These are phyloP conservation scores for Fagopyrum homotropicum DNA, from an alignment of 148 eudicot species.

Conservation along the genomic window DNA sequence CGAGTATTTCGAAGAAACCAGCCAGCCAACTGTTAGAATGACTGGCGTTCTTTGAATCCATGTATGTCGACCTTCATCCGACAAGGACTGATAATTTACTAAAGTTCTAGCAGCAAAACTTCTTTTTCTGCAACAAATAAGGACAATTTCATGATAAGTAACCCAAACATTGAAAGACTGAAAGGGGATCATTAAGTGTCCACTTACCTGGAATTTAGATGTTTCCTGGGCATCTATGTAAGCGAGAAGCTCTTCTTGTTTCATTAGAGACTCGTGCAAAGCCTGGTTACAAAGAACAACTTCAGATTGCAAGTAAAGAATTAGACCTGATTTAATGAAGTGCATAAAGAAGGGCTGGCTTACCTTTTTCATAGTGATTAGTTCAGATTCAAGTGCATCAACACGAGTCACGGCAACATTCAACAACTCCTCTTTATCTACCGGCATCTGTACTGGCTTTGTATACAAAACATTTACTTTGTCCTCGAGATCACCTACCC, in stretches of 20 bases:
- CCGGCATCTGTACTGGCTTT: conserved; percentile 15
- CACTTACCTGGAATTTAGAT: conserved; percentile 11
- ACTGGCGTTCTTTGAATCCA: not conserved
- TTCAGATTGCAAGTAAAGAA: not conserved
- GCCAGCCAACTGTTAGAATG: not conserved
- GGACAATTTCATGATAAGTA: not conserved
- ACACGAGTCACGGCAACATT: conserved; percentile 13
- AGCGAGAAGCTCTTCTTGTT: conserved; percentile 19
- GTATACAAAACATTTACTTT: not conserved
- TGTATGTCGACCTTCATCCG: not conserved
- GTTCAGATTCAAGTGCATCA: conserved; percentile 18
- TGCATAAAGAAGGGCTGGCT: not conserved
- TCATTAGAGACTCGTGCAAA: conserved; percentile 17
- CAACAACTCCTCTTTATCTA: conserved; percentile 17
- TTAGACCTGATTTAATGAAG: not conserved
- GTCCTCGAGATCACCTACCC: conserved; percentile 17
- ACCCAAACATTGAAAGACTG: not conserved
- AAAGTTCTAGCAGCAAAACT: conserved; percentile 12
- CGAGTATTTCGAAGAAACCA: not conserved
- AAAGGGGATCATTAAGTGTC: not conserved
- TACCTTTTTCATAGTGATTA: conserved; percentile 17
- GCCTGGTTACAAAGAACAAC: conserved; percentile 4
- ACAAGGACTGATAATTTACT: not conserved
- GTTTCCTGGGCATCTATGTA: conserved; percentile 15
- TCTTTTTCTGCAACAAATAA: conserved; percentile 11